Evolutionary conservation across 2,329 filamentous ascomycete genomes (phyloP).

Genomic region (Leptodontidium sp.): DNA sequence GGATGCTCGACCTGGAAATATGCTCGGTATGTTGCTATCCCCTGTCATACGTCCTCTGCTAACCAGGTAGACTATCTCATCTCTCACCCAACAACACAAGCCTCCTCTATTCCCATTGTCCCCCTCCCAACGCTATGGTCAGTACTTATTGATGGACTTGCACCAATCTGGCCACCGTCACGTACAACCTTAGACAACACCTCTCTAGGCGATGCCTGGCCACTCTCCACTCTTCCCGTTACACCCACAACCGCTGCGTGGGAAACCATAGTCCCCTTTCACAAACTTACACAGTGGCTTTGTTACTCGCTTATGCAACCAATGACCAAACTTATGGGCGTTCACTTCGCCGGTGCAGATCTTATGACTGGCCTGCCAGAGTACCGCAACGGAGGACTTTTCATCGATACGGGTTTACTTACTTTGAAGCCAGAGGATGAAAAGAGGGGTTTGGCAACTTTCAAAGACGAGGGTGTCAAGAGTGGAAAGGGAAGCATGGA

Average conservation of each 20-base stretch:
- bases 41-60: slow-evolving; percentile 31
- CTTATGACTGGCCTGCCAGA: slow-evolving; percentile 88
- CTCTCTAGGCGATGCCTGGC: slow-evolving; percentile 93
- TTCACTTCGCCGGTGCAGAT: slow-evolving; percentile 82
- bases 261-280: slow-evolving; percentile 88
- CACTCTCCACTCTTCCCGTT: slow-evolving; percentile 79
- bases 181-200: slow-evolving; percentile 88
- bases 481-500: slow-evolving; percentile 77
- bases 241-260: slow-evolving; percentile 63
- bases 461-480: slow-evolving; percentile 73
- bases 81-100: slow-evolving; percentile 87
- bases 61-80: slow-evolving; percentile 81
- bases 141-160: slow-evolving; percentile 85
- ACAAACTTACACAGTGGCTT: slow-evolving; percentile 95
- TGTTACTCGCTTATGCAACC: slow-evolving; percentile 93
- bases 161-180: slow-evolving; percentile 86
- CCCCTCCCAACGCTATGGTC: slow-evolving; percentile 89
- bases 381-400: slow-evolving; percentile 89
- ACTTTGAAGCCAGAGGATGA: slow-evolving; percentile 75
- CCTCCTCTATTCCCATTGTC: slow-evolving; percentile 87
- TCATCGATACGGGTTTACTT: slow-evolving; percentile 84
- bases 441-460: slow-evolving; percentile 75
- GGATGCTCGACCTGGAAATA: slow-evolving; percentile 87
- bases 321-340: slow-evolving; percentile 81
- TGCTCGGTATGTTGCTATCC: slow-evolving; percentile 74